phyloP scores from a whole-genome alignment of 2,329 filamentous ascomycete species.

The Calonectria henricotiae region DNA sequence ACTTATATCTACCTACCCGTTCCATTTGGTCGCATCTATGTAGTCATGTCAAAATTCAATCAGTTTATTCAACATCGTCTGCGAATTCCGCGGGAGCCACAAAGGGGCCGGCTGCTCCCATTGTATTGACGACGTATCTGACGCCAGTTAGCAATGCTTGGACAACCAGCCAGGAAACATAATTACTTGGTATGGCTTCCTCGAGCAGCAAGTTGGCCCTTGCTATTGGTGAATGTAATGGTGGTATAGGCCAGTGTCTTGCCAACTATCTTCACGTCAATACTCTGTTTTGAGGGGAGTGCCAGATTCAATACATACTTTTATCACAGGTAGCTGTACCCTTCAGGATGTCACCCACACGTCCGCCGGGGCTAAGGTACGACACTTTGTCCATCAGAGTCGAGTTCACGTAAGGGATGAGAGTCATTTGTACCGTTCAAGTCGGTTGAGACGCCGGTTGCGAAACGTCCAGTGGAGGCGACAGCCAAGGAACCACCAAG shows the following conservation, averaged over 20 bases:
- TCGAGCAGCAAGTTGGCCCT: constrained; percentile 74
- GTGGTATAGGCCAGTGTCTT: constrained; percentile 76
- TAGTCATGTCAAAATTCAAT: background rate
- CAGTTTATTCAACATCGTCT: constrained; percentile 56
- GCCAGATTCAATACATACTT: constrained; percentile 61
- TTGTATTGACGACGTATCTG: constrained; percentile 64
- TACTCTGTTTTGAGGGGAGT: background rate
- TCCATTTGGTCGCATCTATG: constrained; percentile 20
- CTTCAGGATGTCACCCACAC: constrained; percentile 70
- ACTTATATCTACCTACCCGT: constrained; percentile 8
- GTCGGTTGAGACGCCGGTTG: constrained; percentile 77
- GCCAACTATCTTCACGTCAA: constrained; percentile 66
- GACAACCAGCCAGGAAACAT: constrained; percentile 43
- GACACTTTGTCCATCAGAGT: constrained; percentile 66
- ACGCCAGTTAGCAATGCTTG: constrained; percentile 25
- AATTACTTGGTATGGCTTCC: constrained; percentile 77
- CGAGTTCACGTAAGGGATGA: rapidly evolving
- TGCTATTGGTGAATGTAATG: constrained; percentile 72
- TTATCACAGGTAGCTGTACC: constrained; percentile 75
- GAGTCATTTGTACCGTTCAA: constrained; percentile 67
- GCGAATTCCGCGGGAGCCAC: constrained; percentile 58
- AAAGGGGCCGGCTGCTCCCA: constrained; percentile 58
- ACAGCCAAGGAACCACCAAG: constrained; percentile 77
- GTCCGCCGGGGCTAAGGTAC: constrained; percentile 74
- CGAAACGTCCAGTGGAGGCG: constrained; percentile 75